A percentile compares a stretch with the other conserved stretches of the same genome.
These are phyloP conservation scores for Rickenella mellea DNA, from an alignment of 768 basidiomycete genomes.

Conservation along the genomic window DNA sequence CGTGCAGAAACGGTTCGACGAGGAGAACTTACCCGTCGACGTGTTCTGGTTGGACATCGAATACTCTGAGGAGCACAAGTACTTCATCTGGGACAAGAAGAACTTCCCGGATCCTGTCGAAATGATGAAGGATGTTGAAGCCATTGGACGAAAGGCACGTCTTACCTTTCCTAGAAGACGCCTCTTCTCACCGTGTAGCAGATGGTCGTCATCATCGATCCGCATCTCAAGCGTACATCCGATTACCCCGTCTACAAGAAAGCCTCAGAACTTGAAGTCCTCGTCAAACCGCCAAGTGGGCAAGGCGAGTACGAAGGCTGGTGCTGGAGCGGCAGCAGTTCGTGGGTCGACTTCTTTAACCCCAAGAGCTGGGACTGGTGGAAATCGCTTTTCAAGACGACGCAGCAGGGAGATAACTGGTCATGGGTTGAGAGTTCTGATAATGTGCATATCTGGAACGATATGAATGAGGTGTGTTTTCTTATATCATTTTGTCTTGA, in stretches of 20 bases:
- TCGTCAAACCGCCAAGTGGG: conserved; percentile 76
- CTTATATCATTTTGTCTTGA: neutral
- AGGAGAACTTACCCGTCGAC: conserved; percentile 90
- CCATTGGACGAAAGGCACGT: conserved; percentile 71
- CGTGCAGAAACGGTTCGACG: conserved; percentile 84
- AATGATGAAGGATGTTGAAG: conserved; percentile 87
- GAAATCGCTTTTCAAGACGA: conserved; percentile 70
- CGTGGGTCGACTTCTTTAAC: conserved; percentile 98
- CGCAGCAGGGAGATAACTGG: conserved; percentile 47
- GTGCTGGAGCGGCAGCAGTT: conserved; percentile 96
- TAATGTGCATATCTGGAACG: conserved; percentile 92
- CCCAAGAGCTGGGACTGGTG: conserved; percentile 87
- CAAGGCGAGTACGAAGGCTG: conserved; percentile 89
- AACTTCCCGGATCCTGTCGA: conserved; percentile 90
- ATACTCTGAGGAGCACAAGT: conserved; percentile 87
- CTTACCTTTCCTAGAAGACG: neutral
- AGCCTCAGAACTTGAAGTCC: conserved; percentile 71
- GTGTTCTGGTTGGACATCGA: conserved; percentile 98
- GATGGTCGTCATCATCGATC: conserved; percentile 98
- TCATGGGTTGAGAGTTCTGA: conserved; percentile 75
- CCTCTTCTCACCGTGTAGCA: conserved; percentile 21
- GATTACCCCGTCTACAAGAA: conserved; percentile 78
- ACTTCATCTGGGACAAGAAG: conserved; percentile 94
- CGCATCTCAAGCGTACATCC: conserved; percentile 80
- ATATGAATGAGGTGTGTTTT: conserved; percentile 88